These are phyloP conservation scores for Chlorella sp. DNA, from an alignment of 139 green algal species.

Conservation along the genomic window DNA sequence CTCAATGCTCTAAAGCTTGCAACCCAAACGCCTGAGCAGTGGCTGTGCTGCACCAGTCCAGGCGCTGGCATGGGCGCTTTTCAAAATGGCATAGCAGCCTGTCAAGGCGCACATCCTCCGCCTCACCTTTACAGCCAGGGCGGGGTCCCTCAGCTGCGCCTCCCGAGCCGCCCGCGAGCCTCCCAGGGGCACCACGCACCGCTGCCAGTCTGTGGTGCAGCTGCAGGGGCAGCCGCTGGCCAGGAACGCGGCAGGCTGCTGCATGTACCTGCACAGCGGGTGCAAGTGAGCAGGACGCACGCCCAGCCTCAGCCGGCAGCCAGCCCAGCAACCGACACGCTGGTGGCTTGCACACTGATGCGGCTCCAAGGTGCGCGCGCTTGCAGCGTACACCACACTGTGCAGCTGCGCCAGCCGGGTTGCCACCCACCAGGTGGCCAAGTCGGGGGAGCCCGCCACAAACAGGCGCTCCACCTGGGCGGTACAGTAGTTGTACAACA, in stretches of 20 bases:
- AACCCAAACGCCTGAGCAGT: no score
- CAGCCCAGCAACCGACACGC: no score
- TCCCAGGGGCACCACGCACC: not conserved
- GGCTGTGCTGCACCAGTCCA: no score
- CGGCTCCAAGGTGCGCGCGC: not conserved
- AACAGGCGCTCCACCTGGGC: conserved; percentile 28
- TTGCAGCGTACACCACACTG: not conserved
- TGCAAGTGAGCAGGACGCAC: no score
- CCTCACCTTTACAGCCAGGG: not conserved
- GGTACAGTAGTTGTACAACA: conserved; percentile 24
- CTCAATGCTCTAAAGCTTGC: no score
- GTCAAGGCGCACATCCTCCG: no score
- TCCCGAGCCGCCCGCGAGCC: not conserved
- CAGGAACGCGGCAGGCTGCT: not conserved
- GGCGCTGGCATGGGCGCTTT: no score
- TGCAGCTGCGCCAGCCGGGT: not conserved
- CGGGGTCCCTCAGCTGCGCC: not conserved
- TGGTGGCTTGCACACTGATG: no score
- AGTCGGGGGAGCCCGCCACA: conserved; percentile 3
- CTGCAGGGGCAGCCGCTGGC: conserved; percentile 1
- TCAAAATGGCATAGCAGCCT: no score
- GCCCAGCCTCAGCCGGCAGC: not conserved
- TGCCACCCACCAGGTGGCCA: conserved; percentile 18
- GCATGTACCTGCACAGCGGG: conserved; percentile 23
- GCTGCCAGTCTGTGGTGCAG: conserved; percentile 31